Evolutionary conservation across 495 filamentous ascomycete genomes (phyloP), one percentile per base, ranked within the genome.

Genomic region (Daldinia grandis): DNA sequence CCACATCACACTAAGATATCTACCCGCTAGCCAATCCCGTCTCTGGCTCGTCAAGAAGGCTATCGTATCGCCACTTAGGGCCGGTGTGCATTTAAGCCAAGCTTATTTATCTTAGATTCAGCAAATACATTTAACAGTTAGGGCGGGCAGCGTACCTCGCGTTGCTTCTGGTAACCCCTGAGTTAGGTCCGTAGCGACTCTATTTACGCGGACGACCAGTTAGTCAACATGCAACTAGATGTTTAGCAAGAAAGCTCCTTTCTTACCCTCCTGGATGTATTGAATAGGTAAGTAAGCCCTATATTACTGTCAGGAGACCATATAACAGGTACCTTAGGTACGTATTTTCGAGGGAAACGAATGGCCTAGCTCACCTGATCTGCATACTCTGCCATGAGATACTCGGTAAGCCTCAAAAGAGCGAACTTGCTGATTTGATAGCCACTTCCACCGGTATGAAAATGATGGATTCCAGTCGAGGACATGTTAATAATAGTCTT

Each of bases 351-450:
- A 10, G 31, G 28, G 27, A 38, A 8, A 21, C 30, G 55, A 21
- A 37, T 47, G 31, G 6, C 25, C 1, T 4, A 33, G 55, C 59
- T 63, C 24, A 72, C 68, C 61, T 71, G 57, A 5, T 81, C 69
- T 5, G 64, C 75, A 72, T 87, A 84, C 50, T 84, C 83, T 15
- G 64, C 72, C 31, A 72, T 71, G 7, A 81, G 58, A 64, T 79
- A 83, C 59, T 88, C 84, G 4, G 77, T 83, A 30, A 86, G 76
- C 35, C 82, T 74, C 14, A 84, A 30, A 14, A 86, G 42, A 12
- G 84, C 85, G 31, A 84, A 67, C 68, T 88, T 87, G 31, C 72
- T 78, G 12, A 74, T 77, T 59, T 82, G 75, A 55, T 87, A 87
- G 3, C 73, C 76, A 33, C 77, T 81, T 12, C 63, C 74, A 0